Percentiles rank a stretch among this genome's conserved stretches.
These are phyloP conservation scores for Pterocarpus santalinus DNA, from an alignment of 306 rosid genomes.

Conservation along the genomic window DNA sequence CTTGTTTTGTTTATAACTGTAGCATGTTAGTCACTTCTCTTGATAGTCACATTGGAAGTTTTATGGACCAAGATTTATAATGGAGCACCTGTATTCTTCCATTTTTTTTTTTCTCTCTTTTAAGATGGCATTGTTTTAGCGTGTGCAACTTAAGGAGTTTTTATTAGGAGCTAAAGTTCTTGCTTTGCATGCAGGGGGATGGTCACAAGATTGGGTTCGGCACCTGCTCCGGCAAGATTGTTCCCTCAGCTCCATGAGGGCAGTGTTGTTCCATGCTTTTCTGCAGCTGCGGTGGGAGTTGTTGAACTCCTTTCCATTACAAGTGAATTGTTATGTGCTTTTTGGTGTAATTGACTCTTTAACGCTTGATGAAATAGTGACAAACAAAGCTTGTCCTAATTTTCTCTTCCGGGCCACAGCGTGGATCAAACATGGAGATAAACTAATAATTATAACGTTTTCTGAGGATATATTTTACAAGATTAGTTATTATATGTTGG, in stretches of 20 bases:
- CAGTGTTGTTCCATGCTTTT: slow-evolving; percentile 11
- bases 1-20: too few species aligned
- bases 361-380: background rate
- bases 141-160: background rate
- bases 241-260: slow-evolving; percentile 65
- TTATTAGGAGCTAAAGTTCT: slow-evolving; percentile 19
- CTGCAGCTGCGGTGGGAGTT: background rate
- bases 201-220: slow-evolving; percentile 91
- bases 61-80: background rate
- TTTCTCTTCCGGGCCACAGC: background rate
- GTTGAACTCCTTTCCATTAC: background rate
- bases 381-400: slow-evolving; percentile 38
- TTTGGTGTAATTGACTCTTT: slow-evolving; percentile 22
- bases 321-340: background rate
- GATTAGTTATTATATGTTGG: background rate
- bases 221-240: slow-evolving; percentile 79
- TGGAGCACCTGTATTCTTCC: background rate
- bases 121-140: background rate
- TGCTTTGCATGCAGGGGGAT: slow-evolving; percentile 72
- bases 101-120: slow-evolving; percentile 8
- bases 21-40: too few species aligned
- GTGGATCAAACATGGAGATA: background rate
- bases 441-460: background rate
- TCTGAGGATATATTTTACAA: background rate
- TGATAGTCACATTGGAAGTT: too few species aligned